Percentiles rank a stretch among this genome's conserved stretches.
phyloP scores from a whole-genome alignment of 208 protist genomes.

The Tritrichomonas musculus region DNA sequence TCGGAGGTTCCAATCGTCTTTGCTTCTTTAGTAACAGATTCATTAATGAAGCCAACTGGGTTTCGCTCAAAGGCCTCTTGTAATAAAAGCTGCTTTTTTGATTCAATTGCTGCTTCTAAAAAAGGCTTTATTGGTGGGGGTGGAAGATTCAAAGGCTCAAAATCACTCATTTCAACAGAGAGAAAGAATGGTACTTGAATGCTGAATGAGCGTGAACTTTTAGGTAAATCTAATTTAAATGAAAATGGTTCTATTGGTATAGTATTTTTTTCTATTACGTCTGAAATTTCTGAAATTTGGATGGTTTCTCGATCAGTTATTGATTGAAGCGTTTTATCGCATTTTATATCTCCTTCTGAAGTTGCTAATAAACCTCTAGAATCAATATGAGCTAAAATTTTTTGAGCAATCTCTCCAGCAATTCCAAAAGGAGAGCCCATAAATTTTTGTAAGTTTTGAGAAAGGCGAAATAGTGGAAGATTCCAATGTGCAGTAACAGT shows the following conservation, averaged over 20 bases:
- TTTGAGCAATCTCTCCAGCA: background rate
- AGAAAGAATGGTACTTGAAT: background rate
- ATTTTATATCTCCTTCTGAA: background rate
- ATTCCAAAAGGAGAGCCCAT: background rate
- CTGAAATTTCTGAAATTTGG: background rate
- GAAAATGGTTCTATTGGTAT: background rate
- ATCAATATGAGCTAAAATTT: slow-evolving; percentile 7
- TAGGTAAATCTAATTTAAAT: background rate
- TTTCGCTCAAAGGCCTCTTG: background rate
- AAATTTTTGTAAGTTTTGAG: background rate
- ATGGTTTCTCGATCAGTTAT: background rate
- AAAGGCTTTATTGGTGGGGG: background rate
- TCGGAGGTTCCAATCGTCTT: background rate
- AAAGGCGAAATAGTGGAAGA: background rate
- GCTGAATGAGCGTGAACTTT: background rate
- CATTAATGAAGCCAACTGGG: background rate
- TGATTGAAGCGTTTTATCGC: background rate
- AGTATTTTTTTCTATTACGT: background rate
- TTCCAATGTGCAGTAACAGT: background rate
- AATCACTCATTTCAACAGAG: background rate
- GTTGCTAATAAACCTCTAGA: background rate
- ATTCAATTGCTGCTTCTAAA: background rate
- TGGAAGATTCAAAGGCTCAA: background rate
- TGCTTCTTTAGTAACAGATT: background rate
- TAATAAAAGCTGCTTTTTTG: background rate